phyloP scores from a whole-genome alignment of 2,329 filamentous ascomycete genomes.

The Fusarium caatingaense region DNA sequence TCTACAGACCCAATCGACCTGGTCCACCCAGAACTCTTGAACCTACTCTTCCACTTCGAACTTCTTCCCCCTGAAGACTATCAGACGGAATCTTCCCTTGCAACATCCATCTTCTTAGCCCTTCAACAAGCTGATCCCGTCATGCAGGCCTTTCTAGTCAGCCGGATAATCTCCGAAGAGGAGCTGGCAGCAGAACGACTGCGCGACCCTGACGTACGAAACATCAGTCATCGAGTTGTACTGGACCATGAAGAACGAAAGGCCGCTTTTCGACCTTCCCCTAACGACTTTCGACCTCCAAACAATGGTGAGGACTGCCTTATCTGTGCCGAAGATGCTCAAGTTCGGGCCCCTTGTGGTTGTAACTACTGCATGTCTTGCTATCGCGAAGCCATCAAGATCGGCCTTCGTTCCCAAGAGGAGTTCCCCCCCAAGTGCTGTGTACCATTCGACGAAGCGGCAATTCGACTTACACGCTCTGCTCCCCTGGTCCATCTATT shows the following conservation, averaged over 20 bases:
- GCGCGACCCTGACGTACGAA: conserved; percentile 20
- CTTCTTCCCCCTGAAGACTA: conserved; percentile 11
- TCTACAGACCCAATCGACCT: conserved; percentile 8
- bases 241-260: conserved; percentile 32
- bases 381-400: conserved; percentile 31
- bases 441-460: conserved; percentile 24
- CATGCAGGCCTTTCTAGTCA: conserved; percentile 36
- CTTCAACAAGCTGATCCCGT: conserved; percentile 34
- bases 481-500: conserved; percentile 39
- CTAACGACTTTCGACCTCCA: background rate
- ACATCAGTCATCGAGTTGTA: conserved; percentile 18
- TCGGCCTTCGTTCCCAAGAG: conserved; percentile 31
- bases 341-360: conserved; percentile 21
- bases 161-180: conserved; percentile 41
- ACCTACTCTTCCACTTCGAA: conserved; percentile 19
- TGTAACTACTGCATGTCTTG: conserved; percentile 41
- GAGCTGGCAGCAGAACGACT: conserved; percentile 35
- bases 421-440: conserved; percentile 45
- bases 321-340: conserved; percentile 23
- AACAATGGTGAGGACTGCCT: conserved; percentile 26
- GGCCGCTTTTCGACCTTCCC: background rate
- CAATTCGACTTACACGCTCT: conserved; percentile 11
- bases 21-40: conserved; percentile 41
- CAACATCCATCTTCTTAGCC: conserved; percentile 31
- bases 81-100: conserved; percentile 25